Evolutionary conservation across 2,329 filamentous ascomycete genomes (phyloP).

Genomic region (Colletotrichum spinosum): DNA sequence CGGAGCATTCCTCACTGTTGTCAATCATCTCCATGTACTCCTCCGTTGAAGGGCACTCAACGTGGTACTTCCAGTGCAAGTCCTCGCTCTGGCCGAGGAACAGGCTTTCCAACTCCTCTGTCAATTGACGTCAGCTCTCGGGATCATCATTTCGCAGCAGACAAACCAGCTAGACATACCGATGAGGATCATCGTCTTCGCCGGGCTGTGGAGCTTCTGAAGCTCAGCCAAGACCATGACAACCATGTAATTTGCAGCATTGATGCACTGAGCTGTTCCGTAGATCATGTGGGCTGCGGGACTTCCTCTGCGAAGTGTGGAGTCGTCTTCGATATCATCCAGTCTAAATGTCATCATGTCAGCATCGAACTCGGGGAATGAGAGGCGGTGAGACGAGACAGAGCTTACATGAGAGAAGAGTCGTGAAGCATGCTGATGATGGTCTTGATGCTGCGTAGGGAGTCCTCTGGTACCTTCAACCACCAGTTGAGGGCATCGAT

Average conservation of each 20-base stretch:
- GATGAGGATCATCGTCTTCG: too few species aligned
- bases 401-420: constrained; percentile 4
- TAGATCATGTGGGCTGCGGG: constrained; percentile 88
- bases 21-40: constrained; percentile 87
- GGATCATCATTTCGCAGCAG: too few species aligned
- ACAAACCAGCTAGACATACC: too few species aligned
- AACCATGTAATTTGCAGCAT: constrained; percentile 79
- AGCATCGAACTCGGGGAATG: too few species aligned
- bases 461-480: not conserved
- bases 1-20: too few species aligned
- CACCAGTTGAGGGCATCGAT: constrained; percentile 22
- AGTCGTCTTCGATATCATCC: constrained; percentile 89
- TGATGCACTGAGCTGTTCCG: constrained; percentile 88
- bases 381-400: too few species aligned
- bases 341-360: constrained; percentile 47
- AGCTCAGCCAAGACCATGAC: too few species aligned
- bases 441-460: constrained; percentile 1
- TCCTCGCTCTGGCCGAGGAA: constrained; percentile 92
- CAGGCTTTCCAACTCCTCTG: constrained; percentile 63
- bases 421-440: constrained; percentile 15
- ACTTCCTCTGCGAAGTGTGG: constrained; percentile 78
- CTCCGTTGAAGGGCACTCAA: constrained; percentile 85
- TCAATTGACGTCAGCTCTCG: too few species aligned
- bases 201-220: too few species aligned
- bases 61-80: constrained; percentile 86